Percentiles rank a stretch among this genome's conserved stretches.
Evolutionary conservation across 352 stramenopile genomes (phyloP).

Genomic region (Pythium folliculosum): DNA sequence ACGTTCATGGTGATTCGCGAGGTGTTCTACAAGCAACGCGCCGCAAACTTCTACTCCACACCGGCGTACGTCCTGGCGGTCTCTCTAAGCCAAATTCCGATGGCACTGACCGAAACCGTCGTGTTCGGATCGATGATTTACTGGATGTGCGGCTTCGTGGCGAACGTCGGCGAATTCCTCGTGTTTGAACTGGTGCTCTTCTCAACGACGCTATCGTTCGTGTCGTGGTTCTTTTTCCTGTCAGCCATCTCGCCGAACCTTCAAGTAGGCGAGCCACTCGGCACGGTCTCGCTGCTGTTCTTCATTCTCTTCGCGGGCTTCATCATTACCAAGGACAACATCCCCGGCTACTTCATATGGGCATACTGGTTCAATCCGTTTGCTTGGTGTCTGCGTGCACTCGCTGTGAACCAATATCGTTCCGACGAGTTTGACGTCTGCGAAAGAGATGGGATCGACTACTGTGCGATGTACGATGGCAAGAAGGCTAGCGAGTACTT

Average conservation of each 20-base stretch:
- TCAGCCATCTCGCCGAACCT: constrained; percentile 23
- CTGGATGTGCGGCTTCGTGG: constrained; percentile 66
- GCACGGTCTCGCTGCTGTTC: constrained; percentile 29
- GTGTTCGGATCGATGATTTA: constrained; percentile 74
- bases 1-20: constrained; percentile 52
- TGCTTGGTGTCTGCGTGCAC: constrained; percentile 31
- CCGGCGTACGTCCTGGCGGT: constrained; percentile 61
- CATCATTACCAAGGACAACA: constrained; percentile 36
- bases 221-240: constrained; percentile 38
- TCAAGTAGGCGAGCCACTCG: constrained; percentile 30
- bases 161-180: constrained; percentile 41
- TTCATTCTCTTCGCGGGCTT: constrained; percentile 46
- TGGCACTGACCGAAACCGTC: constrained; percentile 49
- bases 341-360: constrained; percentile 47
- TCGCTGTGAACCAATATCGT: constrained; percentile 37
- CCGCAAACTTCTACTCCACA: constrained; percentile 67
- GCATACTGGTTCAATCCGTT: constrained; percentile 53
- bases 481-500: constrained; percentile 31
- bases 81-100: constrained; percentile 45
- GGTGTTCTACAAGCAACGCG: constrained; percentile 73
- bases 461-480: constrained; percentile 19
- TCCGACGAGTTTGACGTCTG: constrained; percentile 24
- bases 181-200: constrained; percentile 65
- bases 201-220: constrained; percentile 37
- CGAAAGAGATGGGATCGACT: constrained; percentile 33